Base-by-base conservation (phyloP, 148 eudicot species). In the Linanthus parryae region DNA sequence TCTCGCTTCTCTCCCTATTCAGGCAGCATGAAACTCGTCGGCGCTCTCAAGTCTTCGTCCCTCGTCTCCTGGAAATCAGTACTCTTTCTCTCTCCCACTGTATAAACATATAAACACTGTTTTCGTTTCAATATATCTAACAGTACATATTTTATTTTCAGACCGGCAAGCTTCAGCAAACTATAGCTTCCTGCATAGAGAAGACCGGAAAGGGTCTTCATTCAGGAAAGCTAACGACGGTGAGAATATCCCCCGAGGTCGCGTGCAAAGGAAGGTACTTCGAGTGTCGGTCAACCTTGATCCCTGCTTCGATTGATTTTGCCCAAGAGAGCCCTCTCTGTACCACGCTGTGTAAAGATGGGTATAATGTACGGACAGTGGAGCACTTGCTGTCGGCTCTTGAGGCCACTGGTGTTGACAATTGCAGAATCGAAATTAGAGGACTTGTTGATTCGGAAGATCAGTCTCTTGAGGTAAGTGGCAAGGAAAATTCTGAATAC, bases 371-470 rank as follows among this genome's bases (percentile, higher is more conserved):
- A 52, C 67, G 80, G 2, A 86, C 97, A 0, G 86, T 91, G 5
- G 97, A 91, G 71, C 97, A 91, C 53, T 60, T 91, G 70, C 83
- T 91, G 12, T 91, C 97, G 3, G 88, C 97, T 38, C 72, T 91
- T 42, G 97, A 91, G 65, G 97, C 78, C 9, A 26, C 71, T 1
- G 95, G 89, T 2, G 95, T 91, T 8, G 97, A 91, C 63, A 91
- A 91, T 61, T 91, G 97, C 44, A 52, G 80, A 6, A 75, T 91
- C 34, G 65, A 86, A 49, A 59, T 81, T 52, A 48, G 14, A 7
- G 27, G 73, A 14, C 40, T 61, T n/a, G 57, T 61, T n/a, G 57
- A 24, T 15, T 4, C 26, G 9, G 42, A 54, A 35, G 78, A 62
- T 30, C 44, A 43, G 5, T 38, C 61, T 15, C 55, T 70, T 39